Percentiles rank a stretch among this genome's conserved stretches.
Conservation (phyloP, 2,329 filamentous ascomycete species). For the Camillea tinctor region DNA sequence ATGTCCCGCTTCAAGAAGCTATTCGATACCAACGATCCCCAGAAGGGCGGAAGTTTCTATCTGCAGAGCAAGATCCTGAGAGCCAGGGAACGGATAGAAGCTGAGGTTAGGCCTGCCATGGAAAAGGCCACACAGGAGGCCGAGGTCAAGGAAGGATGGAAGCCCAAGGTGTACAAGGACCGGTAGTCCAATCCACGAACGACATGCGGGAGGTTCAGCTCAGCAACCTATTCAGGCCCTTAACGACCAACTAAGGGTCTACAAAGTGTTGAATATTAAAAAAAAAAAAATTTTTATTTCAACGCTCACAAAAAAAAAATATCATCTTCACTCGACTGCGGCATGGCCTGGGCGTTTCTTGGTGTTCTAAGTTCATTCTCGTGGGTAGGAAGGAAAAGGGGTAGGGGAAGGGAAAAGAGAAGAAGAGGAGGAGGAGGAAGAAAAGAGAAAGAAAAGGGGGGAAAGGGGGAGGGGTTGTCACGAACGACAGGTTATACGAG, state of each 20-base stretch:
- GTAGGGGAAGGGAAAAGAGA: background rate
- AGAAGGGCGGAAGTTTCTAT: conserved; percentile 97
- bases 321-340: conserved; percentile 55
- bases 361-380: conserved; percentile 20
- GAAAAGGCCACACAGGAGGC: conserved; percentile 72
- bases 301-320: conserved; percentile 33
- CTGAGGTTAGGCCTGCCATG: conserved; percentile 72
- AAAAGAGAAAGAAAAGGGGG: too few species aligned
- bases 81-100: conserved; percentile 87
- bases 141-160: conserved; percentile 83
- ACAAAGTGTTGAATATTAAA: conserved; percentile 6
- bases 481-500: background rate
- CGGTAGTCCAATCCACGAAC: conserved; percentile 44
- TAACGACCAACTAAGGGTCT: too few species aligned
- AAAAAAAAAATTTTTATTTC: too few species aligned
- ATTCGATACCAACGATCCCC: conserved; percentile 90
- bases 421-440: background rate
- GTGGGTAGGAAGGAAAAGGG: background rate
- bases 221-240: too few species aligned
- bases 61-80: conserved; percentile 94
- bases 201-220: too few species aligned
- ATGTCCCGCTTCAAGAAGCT: conserved; percentile 88
- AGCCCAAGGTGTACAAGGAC: conserved; percentile 93
- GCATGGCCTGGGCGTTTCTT: conserved; percentile 52
- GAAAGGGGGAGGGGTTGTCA: background rate